Conservation (phyloP, 2,329 filamentous ascomycete genomes). For the Ceratocystis destructans region DNA sequence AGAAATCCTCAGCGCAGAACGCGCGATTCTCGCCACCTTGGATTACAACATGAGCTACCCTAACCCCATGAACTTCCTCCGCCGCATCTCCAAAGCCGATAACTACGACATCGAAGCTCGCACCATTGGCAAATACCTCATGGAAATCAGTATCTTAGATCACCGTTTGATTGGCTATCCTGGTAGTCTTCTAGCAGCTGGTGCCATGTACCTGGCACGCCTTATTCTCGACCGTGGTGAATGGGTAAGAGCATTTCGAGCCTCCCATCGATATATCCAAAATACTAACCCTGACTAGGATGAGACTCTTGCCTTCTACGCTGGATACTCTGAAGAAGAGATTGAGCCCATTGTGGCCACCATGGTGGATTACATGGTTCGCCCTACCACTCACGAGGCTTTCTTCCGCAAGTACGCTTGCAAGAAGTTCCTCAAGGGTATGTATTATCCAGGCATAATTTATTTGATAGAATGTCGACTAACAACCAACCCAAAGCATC, state of each 20-base stretch:
- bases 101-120: constrained; percentile 98
- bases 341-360: constrained; percentile 83
- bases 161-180: constrained; percentile 84
- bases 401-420: constrained; percentile 99
- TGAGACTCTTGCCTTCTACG: constrained; percentile 73
- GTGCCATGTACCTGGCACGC: constrained; percentile 87
- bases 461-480: not conserved
- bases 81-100: constrained; percentile 96
- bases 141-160: constrained; percentile 92
- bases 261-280: constrained; percentile 5
- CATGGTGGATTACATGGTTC: constrained; percentile 92
- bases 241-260: constrained; percentile 53
- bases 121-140: constrained; percentile 92
- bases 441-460: constrained; percentile 24
- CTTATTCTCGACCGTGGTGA: constrained; percentile 79
- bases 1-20: constrained; percentile 93
- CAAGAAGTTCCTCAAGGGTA: constrained; percentile 99
- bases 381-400: constrained; percentile 82
- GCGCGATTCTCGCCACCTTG: constrained; percentile 78
- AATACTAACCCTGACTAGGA: constrained; percentile 42
- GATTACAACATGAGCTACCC: constrained; percentile 97
- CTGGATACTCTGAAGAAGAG: constrained; percentile 85
- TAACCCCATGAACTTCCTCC: constrained; percentile 99
- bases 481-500: constrained; percentile 9
- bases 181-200: constrained; percentile 80